These are phyloP conservation scores for Aquilaria agallochum DNA, from an alignment of 441 rosid genomes.

Conservation along the genomic window DNA sequence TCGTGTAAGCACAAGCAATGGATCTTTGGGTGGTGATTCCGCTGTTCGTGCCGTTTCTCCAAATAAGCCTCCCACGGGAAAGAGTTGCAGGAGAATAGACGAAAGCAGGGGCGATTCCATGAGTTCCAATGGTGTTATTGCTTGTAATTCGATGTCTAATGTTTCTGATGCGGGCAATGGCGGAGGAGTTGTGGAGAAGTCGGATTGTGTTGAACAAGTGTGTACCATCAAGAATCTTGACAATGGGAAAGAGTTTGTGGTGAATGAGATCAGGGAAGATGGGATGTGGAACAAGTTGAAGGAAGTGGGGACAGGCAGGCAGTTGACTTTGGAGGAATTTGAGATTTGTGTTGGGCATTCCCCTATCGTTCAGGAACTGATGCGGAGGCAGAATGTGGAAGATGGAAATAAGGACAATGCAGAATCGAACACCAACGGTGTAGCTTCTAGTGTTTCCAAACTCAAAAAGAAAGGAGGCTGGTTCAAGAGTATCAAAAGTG, in stretches of 20 bases:
- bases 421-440: slow-evolving; percentile 37
- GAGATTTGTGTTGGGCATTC: slow-evolving; percentile 90
- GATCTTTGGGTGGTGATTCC: slow-evolving; percentile 16
- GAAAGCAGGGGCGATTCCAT: slow-evolving; percentile 27
- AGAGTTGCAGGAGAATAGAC: slow-evolving; percentile 29
- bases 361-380: slow-evolving; percentile 91
- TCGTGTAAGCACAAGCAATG: slow-evolving; percentile 27
- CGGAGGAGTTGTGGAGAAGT: slow-evolving; percentile 39
- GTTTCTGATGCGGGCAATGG: slow-evolving; percentile 15
- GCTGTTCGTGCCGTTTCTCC: slow-evolving; percentile 22
- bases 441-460: slow-evolving; percentile 31
- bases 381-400: slow-evolving; percentile 95
- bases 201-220: slow-evolving; percentile 33
- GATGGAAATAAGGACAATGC: slow-evolving; percentile 50
- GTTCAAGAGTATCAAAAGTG: slow-evolving; percentile 74
- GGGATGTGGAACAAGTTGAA: slow-evolving; percentile 80
- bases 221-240: slow-evolving; percentile 89
- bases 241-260: slow-evolving; percentile 85
- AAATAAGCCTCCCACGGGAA: slow-evolving; percentile 49
- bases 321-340: slow-evolving; percentile 92
- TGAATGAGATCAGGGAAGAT: slow-evolving; percentile 84
- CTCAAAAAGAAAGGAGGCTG: slow-evolving; percentile 76
- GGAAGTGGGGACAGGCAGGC: slow-evolving; percentile 90
- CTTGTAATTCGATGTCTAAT: slow-evolving; percentile 5
- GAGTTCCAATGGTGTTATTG: slow-evolving; percentile 21